Percentiles rank a stretch among this genome's conserved stretches.
These are phyloP conservation scores for Pythium aphanidermatum DNA, from an alignment of 352 stramenopile genomes.

Conservation along the genomic window DNA sequence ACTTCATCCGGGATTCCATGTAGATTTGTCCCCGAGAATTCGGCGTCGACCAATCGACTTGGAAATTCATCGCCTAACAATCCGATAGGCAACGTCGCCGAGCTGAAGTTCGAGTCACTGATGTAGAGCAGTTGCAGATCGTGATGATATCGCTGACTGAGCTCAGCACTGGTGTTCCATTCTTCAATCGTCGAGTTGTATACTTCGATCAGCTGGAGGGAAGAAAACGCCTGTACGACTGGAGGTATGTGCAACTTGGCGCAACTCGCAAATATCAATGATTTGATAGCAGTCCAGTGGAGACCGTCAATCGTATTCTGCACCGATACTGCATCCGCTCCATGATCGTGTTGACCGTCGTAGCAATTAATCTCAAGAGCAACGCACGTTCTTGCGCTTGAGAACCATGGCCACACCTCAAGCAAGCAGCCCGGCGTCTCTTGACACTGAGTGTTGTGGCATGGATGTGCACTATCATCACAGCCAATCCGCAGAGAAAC, in stretches of 20 bases:
- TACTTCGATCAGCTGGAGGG: slow-evolving; percentile 10
- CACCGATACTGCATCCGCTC: neutral
- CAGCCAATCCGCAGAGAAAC: slow-evolving; percentile 1
- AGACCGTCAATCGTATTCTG: neutral
- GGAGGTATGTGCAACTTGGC: slow-evolving; percentile 9
- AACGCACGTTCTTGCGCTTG: slow-evolving; percentile 1
- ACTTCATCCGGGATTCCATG: neutral
- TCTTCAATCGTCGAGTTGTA: slow-evolving; percentile 22
- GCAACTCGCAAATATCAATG: slow-evolving; percentile 18
- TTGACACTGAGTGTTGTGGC: neutral
- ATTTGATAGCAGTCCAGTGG: neutral
- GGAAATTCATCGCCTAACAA: slow-evolving; percentile 3
- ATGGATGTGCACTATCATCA: slow-evolving; percentile 11
- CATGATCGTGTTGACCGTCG: neutral
- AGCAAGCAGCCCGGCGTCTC: slow-evolving; percentile 2
- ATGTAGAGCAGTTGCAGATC: slow-evolving; percentile 11
- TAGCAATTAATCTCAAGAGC: slow-evolving; percentile 17
- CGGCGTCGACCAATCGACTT: slow-evolving; percentile 1
- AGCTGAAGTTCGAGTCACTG: slow-evolving; percentile 4
- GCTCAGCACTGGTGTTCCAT: slow-evolving; percentile 9
- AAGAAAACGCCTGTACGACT: slow-evolving; percentile 2
- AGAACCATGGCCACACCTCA: slow-evolving; percentile 17
- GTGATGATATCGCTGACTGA: slow-evolving; percentile 4
- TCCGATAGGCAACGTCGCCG: neutral
- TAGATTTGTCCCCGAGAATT: slow-evolving; percentile 14